These are phyloP conservation scores for Leccinellum rugosiceps DNA, from an alignment of 768 basidiomycete species.

Conservation along the genomic window DNA sequence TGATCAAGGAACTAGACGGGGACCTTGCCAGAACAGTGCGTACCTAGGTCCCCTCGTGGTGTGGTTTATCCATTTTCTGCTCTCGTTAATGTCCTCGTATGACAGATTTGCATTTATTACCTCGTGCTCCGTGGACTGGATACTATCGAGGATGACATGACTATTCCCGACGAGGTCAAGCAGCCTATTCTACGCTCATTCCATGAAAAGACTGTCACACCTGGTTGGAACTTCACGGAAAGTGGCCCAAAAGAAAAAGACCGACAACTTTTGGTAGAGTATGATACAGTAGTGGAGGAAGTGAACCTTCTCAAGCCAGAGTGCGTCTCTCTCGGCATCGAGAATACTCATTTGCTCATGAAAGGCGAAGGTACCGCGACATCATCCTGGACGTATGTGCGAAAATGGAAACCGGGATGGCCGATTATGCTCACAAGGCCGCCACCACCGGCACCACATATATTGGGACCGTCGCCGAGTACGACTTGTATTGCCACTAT, in stretches of 20 bases:
- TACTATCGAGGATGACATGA: constrained; percentile 99
- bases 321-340: constrained; percentile 35
- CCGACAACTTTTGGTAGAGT: constrained; percentile 78
- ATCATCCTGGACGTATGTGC: constrained; percentile 79
- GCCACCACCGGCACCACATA: constrained; percentile 66
- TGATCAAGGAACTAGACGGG: constrained; percentile 95
- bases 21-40: constrained; percentile 89
- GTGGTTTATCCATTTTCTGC: background rate
- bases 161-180: constrained; percentile 81
- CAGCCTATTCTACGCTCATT: constrained; percentile 82
- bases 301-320: constrained; percentile 61
- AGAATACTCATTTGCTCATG: background rate
- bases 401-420: constrained; percentile 96
- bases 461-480: constrained; percentile 76
- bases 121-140: constrained; percentile 92
- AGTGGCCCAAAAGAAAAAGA: constrained; percentile 88
- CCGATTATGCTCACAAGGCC: constrained; percentile 86
- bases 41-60: constrained; percentile 13
- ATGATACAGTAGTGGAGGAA: constrained; percentile 77
- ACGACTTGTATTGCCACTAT: constrained; percentile 37
- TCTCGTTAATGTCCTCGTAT: background rate
- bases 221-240: constrained; percentile 85
- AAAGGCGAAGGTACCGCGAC: constrained; percentile 49
- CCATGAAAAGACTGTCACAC: constrained; percentile 71
- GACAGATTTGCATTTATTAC: constrained; percentile 91